Base-by-base conservation (phyloP, 2,329 filamentous ascomycete genomes). In the Fusarium longipes region DNA sequence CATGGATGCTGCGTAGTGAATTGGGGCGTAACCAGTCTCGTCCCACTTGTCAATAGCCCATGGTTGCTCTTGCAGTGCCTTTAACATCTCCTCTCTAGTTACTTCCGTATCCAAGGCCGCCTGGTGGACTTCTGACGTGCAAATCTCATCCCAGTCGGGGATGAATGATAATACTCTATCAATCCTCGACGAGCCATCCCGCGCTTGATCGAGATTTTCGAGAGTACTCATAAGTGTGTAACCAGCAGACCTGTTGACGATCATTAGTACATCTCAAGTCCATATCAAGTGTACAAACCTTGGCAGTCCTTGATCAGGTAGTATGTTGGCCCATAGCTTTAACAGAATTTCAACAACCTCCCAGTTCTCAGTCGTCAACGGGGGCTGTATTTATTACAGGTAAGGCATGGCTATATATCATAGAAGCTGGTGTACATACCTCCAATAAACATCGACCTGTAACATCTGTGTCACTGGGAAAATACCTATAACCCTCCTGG, bases 1-100 rank as follows among this genome's bases (percentile, higher is more conserved):
- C 0, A 0, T 0, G 0, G 0, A 0, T 1, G n/a, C 1, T 2
- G 63, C 47, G 0, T 27, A 0, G 6, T 66, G 57, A 1, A 71
- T 51, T 0, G 66, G 63, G 0, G 52, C 4, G 0, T 0, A 0
- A 8, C 63, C 69, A 0, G 0, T 0, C 15, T 38, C 6, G 15
- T 61, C 8, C 0, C 20, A 14, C n/a, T 57, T 53, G 11, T 64
- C 8, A 0, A 62, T 61, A 0, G 47, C 55, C 58, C 64, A 68
- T 0, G 52, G 54, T 17, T 66, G 49, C 14, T 57, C 45, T 42
- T 7, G 20, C 1, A 66, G 15, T 6, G 51, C 47, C 3, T 48
- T 17, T 4, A 44, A 9, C 15, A 65, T 15, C 6, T 5, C 14
- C 0, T 54, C 61, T 2, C 4, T 4, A 3, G 1, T 6, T 4